phyloP scores from a whole-genome alignment of 2,329 filamentous ascomycete species.

The Salinomyces thailandicus region DNA sequence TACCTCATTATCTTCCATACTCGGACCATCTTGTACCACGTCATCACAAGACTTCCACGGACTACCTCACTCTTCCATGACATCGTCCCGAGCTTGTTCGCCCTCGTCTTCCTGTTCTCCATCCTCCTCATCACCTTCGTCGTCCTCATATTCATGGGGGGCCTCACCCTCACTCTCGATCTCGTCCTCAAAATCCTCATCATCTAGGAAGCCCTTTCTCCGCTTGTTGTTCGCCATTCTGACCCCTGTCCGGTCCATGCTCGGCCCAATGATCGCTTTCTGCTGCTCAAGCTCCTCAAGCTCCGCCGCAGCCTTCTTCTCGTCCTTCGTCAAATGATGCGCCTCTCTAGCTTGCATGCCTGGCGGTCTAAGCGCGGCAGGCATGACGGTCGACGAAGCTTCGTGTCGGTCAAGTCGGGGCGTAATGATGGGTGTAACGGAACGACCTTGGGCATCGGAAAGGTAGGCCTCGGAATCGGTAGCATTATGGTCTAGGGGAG shows the following conservation, averaged over 20 bases:
- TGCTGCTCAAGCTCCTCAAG: slow-evolving; percentile 40
- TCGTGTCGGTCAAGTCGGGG: slow-evolving; percentile 1
- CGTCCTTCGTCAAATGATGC: slow-evolving; percentile 24
- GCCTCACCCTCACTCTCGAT: slow-evolving; percentile 8
- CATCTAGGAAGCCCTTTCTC: slow-evolving; percentile 39
- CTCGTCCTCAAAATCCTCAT: slow-evolving; percentile 39
- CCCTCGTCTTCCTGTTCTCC: neutral
- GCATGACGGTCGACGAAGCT: slow-evolving; percentile 5
- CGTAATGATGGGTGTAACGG: slow-evolving; percentile 34
- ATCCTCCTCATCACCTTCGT: slow-evolving; percentile 13
- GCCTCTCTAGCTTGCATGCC: neutral
- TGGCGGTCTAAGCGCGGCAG: slow-evolving; percentile 3
- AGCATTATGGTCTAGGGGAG: slow-evolving; percentile 21
- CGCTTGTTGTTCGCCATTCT: slow-evolving; percentile 44
- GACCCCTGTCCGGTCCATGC: slow-evolving; percentile 43
- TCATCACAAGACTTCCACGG: no score
- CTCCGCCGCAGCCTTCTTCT: slow-evolving; percentile 33
- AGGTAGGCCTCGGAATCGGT: slow-evolving; percentile 36
- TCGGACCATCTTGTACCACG: no score
- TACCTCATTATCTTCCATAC: no score
- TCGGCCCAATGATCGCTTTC: slow-evolving; percentile 43
- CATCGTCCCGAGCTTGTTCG: neutral
- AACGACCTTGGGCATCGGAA: slow-evolving; percentile 37
- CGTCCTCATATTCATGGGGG: slow-evolving; percentile 7
- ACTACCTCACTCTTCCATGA: no score